These are phyloP conservation scores for Medicago arabica DNA, from an alignment of 306 rosid species.

Conservation along the genomic window DNA sequence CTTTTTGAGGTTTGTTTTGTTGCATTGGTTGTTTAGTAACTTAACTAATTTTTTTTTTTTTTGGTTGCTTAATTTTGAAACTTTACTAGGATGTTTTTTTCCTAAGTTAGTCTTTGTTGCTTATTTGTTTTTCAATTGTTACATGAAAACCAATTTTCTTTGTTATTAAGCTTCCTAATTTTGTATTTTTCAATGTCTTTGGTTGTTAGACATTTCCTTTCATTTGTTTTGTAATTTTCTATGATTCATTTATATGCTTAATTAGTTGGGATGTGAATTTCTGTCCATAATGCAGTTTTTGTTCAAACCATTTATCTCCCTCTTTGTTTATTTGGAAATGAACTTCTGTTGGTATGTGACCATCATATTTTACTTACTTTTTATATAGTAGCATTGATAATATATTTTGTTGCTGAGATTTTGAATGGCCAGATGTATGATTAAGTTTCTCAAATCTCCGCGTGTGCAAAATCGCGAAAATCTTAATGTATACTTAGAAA, in stretches of 20 bases:
- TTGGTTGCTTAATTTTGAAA: conserved; percentile 39
- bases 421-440: conserved; percentile 7
- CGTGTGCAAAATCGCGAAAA: background rate
- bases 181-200: conserved; percentile 23
- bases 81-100: conserved; percentile 12
- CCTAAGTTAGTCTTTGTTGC: conserved; percentile 4
- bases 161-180: conserved; percentile 31
- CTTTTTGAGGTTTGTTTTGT: background rate
- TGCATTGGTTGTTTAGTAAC: conserved; percentile 22
- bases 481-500: background rate
- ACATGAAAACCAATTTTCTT: conserved; percentile 8
- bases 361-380: no score
- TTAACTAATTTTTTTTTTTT: conserved; percentile 19
- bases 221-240: background rate
- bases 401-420: conserved; percentile 17
- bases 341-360: no score
- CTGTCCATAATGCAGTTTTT: conserved; percentile 43
- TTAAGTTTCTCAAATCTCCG: conserved; percentile 26
- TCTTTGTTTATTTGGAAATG: background rate
- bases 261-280: conserved; percentile 34
- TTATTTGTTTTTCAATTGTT: conserved; percentile 32
- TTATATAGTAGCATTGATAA: no score
- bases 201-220: conserved; percentile 20
- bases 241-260: conserved; percentile 22
- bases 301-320: background rate